phyloP scores from a whole-genome alignment of 2,329 filamentous ascomycete species.

The Calonectria pauciramosa region DNA sequence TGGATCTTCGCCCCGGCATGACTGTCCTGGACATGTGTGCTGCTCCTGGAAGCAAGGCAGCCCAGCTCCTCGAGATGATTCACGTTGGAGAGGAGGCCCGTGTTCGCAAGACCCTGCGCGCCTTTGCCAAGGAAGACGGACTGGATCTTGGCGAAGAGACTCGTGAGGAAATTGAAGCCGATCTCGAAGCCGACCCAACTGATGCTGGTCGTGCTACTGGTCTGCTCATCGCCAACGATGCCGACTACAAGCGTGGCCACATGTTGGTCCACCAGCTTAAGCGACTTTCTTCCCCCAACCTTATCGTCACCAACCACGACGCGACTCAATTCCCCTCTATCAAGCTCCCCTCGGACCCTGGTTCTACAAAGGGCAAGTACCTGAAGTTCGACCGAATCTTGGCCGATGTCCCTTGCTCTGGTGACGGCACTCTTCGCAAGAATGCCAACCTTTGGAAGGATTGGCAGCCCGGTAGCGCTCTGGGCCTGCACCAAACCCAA shows the following conservation, averaged over 20 bases:
- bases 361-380: conserved; percentile 74
- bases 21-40: conserved; percentile 96
- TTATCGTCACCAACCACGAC: conserved; percentile 98
- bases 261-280: conserved; percentile 99
- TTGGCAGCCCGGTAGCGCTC: conserved; percentile 88
- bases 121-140: conserved; percentile 73
- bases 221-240: conserved; percentile 93
- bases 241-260: conserved; percentile 96
- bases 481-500: conserved; percentile 90
- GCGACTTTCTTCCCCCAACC: conserved; percentile 93
- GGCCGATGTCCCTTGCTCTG: conserved; percentile 96
- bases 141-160: conserved; percentile 64
- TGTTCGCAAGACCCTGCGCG: conserved; percentile 78
- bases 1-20: conserved; percentile 93
- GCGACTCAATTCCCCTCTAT: conserved; percentile 96
- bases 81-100: conserved; percentile 92
- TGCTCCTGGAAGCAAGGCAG: conserved; percentile 96
- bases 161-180: conserved; percentile 61
- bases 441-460: conserved; percentile 96
- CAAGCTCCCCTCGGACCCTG: conserved; percentile 76
- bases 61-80: conserved; percentile 94
- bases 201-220: conserved; percentile 93
- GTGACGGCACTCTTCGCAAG: conserved; percentile 94
- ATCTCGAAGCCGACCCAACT: conserved; percentile 70
- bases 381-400: conserved; percentile 97